Conservation (phyloP, 495 filamentous ascomycete species). For the Lindgomyces ingoldianus region DNA sequence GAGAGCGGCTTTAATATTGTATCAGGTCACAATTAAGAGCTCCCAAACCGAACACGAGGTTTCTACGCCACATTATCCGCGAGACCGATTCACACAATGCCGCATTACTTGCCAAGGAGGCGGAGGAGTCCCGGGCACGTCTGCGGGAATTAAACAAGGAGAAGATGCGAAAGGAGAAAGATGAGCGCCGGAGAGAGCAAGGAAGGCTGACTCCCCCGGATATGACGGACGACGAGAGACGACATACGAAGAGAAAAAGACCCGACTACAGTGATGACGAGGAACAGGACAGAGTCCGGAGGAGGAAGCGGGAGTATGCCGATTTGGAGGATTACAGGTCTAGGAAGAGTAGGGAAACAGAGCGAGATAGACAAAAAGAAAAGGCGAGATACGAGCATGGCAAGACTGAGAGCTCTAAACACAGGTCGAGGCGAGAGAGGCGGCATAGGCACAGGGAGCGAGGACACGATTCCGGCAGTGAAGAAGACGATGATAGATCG, state of each 20-base stretch:
- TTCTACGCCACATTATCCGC: conserved; percentile 83
- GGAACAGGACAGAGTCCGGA: conserved; percentile 4
- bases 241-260: conserved; percentile 39
- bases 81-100: conserved; percentile 90
- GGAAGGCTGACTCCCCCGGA: conserved; percentile 20
- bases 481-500: conserved; percentile 4
- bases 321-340: conserved; percentile 2
- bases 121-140: conserved; percentile 61
- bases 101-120: conserved; percentile 79
- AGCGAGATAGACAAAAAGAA: not conserved
- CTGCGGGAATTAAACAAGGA: conserved; percentile 49
- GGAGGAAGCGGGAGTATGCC: conserved; percentile 4
- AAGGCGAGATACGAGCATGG: not conserved
- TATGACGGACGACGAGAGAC: conserved; percentile 4
- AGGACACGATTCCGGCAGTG: not conserved
- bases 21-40: conserved; percentile 62
- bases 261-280: conserved; percentile 26
- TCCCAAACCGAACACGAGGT: conserved; percentile 88
- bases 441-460: conserved; percentile 1
- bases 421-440: not conserved
- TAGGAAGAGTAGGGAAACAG: not conserved
- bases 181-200: not conserved
- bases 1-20: no score
- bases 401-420: not conserved
- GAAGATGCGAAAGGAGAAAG: not conserved